These are phyloP conservation scores for Entomortierella beljakovae DNA, from an alignment of 192 early-diverging fungal genomes.

Conservation along the genomic window DNA sequence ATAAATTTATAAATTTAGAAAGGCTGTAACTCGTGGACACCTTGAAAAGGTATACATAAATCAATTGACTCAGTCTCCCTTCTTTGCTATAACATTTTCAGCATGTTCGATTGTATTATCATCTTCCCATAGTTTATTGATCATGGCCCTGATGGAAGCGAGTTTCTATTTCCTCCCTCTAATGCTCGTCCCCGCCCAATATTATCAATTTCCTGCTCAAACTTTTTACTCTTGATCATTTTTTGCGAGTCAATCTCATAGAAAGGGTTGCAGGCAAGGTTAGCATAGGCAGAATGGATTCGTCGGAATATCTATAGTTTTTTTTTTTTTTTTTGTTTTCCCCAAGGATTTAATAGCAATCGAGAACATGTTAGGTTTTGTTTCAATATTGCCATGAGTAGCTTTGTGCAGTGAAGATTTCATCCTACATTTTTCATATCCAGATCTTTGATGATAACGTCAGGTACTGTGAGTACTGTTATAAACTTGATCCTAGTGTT, in stretches of 20 bases:
- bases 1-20: too few relatives aligned
- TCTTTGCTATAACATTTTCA: not conserved
- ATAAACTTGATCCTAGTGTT: conserved; percentile 88
- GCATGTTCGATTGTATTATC: not conserved
- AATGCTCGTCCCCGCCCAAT: conserved; percentile 58
- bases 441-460: conserved; percentile 80
- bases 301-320: conserved; percentile 75
- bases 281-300: conserved; percentile 86
- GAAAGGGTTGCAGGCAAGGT: conserved; percentile 89
- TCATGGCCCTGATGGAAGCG: not conserved
- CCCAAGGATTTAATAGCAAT: too few relatives aligned
- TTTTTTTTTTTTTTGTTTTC: conserved; percentile 1
- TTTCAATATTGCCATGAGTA: not conserved
- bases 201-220: conserved; percentile 67
- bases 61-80: not conserved
- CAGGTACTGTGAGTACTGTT: conserved; percentile 73
- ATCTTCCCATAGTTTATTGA: not conserved
- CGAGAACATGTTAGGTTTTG: not conserved
- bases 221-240: conserved; percentile 63
- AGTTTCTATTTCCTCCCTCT: conserved; percentile 46
- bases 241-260: conserved; percentile 73
- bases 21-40: too few relatives aligned
- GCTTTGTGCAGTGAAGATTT: not conserved
- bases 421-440: conserved; percentile 81
- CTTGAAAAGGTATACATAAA: not conserved